These are phyloP conservation scores for Dacryopinax primogenitus DNA, from an alignment of 768 basidiomycete species.

Conservation along the genomic window DNA sequence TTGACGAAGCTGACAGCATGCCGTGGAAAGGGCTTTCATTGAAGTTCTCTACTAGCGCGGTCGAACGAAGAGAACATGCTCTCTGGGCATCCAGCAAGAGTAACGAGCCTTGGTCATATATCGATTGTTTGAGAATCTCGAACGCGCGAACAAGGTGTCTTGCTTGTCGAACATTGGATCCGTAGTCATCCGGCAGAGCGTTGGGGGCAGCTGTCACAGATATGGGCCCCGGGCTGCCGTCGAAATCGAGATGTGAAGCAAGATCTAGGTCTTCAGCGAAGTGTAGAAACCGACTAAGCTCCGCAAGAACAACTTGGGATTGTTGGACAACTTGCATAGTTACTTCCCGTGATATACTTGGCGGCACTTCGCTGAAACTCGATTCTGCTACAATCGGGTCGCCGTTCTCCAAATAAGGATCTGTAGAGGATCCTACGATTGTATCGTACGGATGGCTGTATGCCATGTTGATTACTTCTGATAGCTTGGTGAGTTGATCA, in stretches of 20 bases:
- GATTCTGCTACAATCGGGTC: neutral
- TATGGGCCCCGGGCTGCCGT: neutral
- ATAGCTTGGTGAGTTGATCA: neutral
- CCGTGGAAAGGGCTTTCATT: neutral
- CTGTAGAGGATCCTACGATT: neutral
- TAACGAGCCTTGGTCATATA: slow-evolving; percentile 57
- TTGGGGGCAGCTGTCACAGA: neutral
- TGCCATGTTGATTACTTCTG: neutral
- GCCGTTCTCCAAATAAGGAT: neutral
- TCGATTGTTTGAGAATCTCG: slow-evolving; percentile 55
- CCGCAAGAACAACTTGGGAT: neutral
- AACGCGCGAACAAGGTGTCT: slow-evolving; percentile 53
- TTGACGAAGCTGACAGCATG: neutral
- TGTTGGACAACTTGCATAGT: neutral
- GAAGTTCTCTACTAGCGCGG: neutral
- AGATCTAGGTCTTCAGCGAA: neutral
- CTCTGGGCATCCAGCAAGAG: slow-evolving; percentile 48
- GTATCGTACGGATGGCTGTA: neutral
- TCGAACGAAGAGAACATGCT: slow-evolving; percentile 25
- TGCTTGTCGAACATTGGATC: slow-evolving; percentile 57
- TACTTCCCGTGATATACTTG: neutral
- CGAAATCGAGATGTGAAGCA: neutral
- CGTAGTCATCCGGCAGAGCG: slow-evolving; percentile 26
- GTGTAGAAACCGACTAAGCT: neutral
- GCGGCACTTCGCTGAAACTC: neutral